phyloP scores from a whole-genome alignment of 2,329 filamentous ascomycete genomes.

The Beauveria australis region DNA sequence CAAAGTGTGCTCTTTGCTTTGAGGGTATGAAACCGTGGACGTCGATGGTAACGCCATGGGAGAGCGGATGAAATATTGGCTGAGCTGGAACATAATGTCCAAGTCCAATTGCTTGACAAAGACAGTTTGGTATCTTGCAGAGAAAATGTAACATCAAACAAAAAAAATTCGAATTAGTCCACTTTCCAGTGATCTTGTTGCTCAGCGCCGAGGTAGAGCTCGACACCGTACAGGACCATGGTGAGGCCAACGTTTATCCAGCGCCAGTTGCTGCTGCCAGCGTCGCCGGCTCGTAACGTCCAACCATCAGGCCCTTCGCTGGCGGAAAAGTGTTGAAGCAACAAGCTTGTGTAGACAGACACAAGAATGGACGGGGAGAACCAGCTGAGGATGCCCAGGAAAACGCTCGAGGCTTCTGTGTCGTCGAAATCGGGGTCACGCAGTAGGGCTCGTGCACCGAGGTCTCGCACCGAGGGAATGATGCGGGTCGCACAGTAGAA shows the following conservation, averaged over 20 bases:
- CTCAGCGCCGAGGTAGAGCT: slow-evolving; percentile 78
- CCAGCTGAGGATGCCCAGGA: slow-evolving; percentile 80
- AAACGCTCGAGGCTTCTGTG: slow-evolving; percentile 68
- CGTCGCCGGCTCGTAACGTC: slow-evolving; percentile 74
- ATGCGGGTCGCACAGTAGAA: slow-evolving; percentile 94
- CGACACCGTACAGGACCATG: slow-evolving; percentile 82
- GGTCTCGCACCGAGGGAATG: slow-evolving; percentile 85
- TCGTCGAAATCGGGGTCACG: slow-evolving; percentile 83
- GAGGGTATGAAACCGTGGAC: background rate
- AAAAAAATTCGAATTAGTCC: slow-evolving; percentile 44
- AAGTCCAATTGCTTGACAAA: background rate
- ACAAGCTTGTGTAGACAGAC: slow-evolving; percentile 87
- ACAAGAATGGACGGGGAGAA: slow-evolving; percentile 93
- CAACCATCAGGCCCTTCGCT: slow-evolving; percentile 66
- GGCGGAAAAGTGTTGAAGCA: slow-evolving; percentile 91
- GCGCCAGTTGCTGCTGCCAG: slow-evolving; percentile 77
- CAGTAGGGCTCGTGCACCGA: slow-evolving; percentile 72
- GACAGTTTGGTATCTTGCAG: slow-evolving; percentile 5
- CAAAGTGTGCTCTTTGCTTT: slow-evolving; percentile 1
- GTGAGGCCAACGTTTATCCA: slow-evolving; percentile 90
- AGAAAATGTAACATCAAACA: slow-evolving; percentile 2
- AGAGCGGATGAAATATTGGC: background rate
- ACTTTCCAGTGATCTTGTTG: slow-evolving; percentile 94
- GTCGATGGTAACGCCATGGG: background rate
- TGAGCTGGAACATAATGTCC: background rate